Percentiles rank a stretch among this genome's conserved stretches.
Evolutionary conservation across 106 monocot genomes (phyloP).

Genomic region (Allium cepa): DNA sequence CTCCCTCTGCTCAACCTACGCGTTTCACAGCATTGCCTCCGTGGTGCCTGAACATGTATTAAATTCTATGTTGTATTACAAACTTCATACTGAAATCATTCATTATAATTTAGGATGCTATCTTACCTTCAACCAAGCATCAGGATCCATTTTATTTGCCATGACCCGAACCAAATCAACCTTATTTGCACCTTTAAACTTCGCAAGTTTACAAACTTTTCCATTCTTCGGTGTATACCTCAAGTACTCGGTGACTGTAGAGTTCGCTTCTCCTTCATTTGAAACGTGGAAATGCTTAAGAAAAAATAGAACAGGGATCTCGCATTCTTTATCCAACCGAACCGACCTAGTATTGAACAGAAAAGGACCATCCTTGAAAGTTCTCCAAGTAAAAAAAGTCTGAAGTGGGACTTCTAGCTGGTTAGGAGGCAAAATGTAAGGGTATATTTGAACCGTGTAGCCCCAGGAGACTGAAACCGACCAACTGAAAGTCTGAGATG

Average conservation of each 20-base stretch:
- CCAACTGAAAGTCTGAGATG: constrained; percentile 23
- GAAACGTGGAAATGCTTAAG: constrained; percentile 18
- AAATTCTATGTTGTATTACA: too few species aligned
- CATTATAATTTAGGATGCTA: too few species aligned
- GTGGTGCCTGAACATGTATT: constrained; percentile 41
- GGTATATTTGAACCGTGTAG: constrained; percentile 70
- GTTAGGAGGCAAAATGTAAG: constrained; percentile 18
- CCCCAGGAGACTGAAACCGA: constrained; percentile 89
- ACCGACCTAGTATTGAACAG: constrained; percentile 48
- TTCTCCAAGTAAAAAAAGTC: constrained; percentile 74
- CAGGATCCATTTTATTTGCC: constrained; percentile 41
- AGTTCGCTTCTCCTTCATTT: background rate
- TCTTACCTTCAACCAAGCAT: constrained; percentile 38
- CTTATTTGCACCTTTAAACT: constrained; percentile 25
- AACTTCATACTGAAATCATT: too few species aligned
- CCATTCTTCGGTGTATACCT: constrained; percentile 1
- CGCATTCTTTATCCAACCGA: constrained; percentile 16
- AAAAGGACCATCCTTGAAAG: constrained; percentile 50
- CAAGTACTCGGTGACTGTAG: constrained; percentile 33
- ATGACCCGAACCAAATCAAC: constrained; percentile 38
- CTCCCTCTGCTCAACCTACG: constrained; percentile 10
- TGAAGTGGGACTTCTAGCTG: constrained; percentile 39
- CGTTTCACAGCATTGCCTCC: constrained; percentile 65
- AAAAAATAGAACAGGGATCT: constrained; percentile 42
- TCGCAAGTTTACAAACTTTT: constrained; percentile 2